phyloP scores from a whole-genome alignment of 805 yeast genomes.

The Wickerhamiella parazyma region DNA sequence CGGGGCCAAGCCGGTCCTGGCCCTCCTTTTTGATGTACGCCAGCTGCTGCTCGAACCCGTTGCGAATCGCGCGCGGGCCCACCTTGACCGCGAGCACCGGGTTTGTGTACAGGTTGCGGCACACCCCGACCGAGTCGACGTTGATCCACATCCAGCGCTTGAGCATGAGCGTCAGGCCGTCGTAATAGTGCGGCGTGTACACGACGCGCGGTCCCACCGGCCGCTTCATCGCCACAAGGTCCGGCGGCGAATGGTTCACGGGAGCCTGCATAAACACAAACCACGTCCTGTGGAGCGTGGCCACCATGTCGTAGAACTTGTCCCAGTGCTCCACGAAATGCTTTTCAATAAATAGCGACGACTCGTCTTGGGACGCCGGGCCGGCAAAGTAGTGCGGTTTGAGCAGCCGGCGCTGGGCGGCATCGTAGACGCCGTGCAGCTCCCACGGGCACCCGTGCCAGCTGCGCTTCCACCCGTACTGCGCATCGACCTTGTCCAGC shows the following conservation, averaged over 20 bases:
- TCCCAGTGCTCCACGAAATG: conserved; percentile 52
- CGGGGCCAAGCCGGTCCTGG: conserved; percentile 42
- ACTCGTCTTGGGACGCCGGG: conserved; percentile 30
- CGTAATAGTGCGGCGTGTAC: conserved; percentile 84
- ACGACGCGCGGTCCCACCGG: conserved; percentile 23
- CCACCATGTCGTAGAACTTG: conserved; percentile 35
- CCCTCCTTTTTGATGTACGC: conserved; percentile 55
- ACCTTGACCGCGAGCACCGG: conserved; percentile 59
- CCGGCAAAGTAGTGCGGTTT: conserved; percentile 38
- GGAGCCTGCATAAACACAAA: conserved; percentile 69
- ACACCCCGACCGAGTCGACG: conserved; percentile 79
- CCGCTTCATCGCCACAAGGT: conserved; percentile 30
- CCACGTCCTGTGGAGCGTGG: conserved; percentile 32
- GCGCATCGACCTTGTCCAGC: conserved; percentile 34
- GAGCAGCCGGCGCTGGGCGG: conserved; percentile 25
- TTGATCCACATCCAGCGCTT: conserved; percentile 76
- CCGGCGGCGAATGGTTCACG: conserved; percentile 65
- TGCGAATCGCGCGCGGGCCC: conserved; percentile 66
- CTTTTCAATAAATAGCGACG: conserved; percentile 35
- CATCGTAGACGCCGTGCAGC: conserved; percentile 64
- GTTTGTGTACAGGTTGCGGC: conserved; percentile 59
- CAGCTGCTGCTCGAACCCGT: conserved; percentile 56
- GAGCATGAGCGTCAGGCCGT: conserved; percentile 85
- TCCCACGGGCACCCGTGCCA: conserved; percentile 89
- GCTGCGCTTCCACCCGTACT: conserved; percentile 59